Conservation (phyloP, 495 filamentous ascomycete genomes). For the Penicillium argentinense region DNA sequence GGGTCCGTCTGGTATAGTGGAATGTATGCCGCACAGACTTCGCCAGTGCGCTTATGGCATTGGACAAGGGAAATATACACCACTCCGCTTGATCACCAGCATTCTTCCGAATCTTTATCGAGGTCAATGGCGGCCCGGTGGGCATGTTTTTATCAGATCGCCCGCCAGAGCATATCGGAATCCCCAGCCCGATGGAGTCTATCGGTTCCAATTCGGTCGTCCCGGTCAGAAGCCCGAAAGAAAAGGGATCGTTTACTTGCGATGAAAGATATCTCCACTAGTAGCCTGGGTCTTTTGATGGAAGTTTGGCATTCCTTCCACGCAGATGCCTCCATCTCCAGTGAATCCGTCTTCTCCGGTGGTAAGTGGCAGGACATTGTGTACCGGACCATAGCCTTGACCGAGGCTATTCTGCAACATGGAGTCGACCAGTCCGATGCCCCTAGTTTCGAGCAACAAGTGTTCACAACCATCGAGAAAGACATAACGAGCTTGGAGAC, state of each 20-base stretch:
- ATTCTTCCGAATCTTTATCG: neutral
- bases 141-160: conserved; percentile 77
- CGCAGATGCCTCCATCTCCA: conserved; percentile 38
- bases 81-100: conserved; percentile 48
- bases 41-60: conserved; percentile 66
- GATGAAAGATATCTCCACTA: conserved; percentile 76
- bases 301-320: conserved; percentile 73
- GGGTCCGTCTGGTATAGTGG: conserved; percentile 68
- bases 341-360: conserved; percentile 25
- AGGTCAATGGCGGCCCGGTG: conserved; percentile 44
- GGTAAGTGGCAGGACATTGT: conserved; percentile 72
- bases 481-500: conserved; percentile 50
- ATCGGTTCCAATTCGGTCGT: conserved; percentile 68
- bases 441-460: conserved; percentile 71
- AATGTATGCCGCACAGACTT: conserved; percentile 80
- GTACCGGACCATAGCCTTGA: conserved; percentile 69
- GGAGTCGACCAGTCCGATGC: conserved; percentile 45
- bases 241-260: conserved; percentile 67
- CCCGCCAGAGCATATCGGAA: conserved; percentile 67
- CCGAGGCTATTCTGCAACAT: conserved; percentile 70
- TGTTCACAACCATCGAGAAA: conserved; percentile 63
- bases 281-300: conserved; percentile 80
- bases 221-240: conserved; percentile 64
- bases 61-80: conserved; percentile 63
- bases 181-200: conserved; percentile 56